Evolutionary conservation across 2,329 filamentous ascomycete species (phyloP), one percentile per base, ranked within the genome.

Genomic region (Pseudogymnoascus sp.): DNA sequence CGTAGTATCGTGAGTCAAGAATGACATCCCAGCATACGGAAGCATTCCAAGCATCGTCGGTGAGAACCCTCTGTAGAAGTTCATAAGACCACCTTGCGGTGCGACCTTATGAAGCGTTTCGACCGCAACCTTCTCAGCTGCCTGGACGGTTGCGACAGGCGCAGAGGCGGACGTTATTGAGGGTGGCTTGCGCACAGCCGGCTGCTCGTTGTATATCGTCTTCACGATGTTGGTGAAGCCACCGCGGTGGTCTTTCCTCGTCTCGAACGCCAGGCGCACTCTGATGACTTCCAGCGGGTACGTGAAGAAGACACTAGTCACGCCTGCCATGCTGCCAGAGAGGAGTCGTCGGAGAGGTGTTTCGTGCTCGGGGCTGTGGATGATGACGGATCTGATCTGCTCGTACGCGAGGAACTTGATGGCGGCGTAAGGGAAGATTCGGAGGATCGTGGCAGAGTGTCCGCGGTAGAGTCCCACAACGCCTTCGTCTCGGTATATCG

Each of bases 391-490:
- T 64, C 94, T 90, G 66, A 97, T 91, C 75, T 99, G 94, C 75
- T 99, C 94, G 78, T 99, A 99, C 51, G 93, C 92, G 42, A 99
- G 84, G 72, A 99, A 99, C 72, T 99, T 99, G 76, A 97, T 96
- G 51, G 90, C 93, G 13, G 93, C 94, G 74, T 99, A 99, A 5
- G 94, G 94, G 70, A 97, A 99, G 66, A 99, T 96, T 66, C 94
- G 88, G 60, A 97, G 81, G 2, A 99, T 80, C 0, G 94, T 99
- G 2, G 92, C 94, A 3, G 92, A 97, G 74, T 99, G 94, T 5
- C 94, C 94, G 60, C 94, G 89, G 77, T 92, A 99, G 5, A 99
- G 81, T 1, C 94, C 94, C 9, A 80, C 73, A 1, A 83, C 67
- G 38, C 94, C 94, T 65, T 95, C 89, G 51, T 84, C 79, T 25